phyloP scores from a whole-genome alignment of 1,284 basidiomycete species.

The Chondrostereum purpureum region DNA sequence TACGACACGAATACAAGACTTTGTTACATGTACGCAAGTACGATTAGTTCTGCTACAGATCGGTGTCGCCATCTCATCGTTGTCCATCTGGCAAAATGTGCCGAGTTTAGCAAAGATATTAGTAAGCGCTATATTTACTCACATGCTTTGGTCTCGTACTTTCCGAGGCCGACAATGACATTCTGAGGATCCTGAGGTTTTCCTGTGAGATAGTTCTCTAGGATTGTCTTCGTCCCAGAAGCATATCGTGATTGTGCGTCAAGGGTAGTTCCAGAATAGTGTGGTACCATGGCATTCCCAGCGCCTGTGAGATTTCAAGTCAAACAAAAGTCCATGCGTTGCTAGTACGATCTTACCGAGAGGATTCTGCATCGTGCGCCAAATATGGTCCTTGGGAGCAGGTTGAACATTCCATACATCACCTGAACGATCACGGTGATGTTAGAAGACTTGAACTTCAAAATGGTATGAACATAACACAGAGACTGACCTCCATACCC shows the following conservation, averaged over 20 bases:
- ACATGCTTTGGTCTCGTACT: constrained; percentile 65
- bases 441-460: too few relatives aligned
- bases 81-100: constrained; percentile 38
- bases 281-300: constrained; percentile 82
- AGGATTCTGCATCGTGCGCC: constrained; percentile 79
- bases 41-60: too few relatives aligned
- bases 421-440: constrained; percentile 51
- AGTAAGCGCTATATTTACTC: constrained; percentile 21
- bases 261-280: constrained; percentile 86
- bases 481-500: constrained; percentile 38
- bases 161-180: constrained; percentile 71
- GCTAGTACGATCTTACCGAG: constrained; percentile 42
- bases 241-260: constrained; percentile 92
- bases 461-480: too few relatives aligned
- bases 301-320: constrained; percentile 31
- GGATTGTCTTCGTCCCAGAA: constrained; percentile 71
- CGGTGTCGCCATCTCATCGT: constrained; percentile 28
- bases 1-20: too few relatives aligned
- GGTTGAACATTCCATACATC: constrained; percentile 81
- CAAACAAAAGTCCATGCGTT: too few relatives aligned
- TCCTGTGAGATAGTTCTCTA: constrained; percentile 68
- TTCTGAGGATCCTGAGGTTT: constrained; percentile 74
- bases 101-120: constrained; percentile 3
- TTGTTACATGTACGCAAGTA: too few relatives aligned
- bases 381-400: constrained; percentile 80